Conservation (phyloP, 768 basidiomycete species). For the Suillus tomentosus region DNA sequence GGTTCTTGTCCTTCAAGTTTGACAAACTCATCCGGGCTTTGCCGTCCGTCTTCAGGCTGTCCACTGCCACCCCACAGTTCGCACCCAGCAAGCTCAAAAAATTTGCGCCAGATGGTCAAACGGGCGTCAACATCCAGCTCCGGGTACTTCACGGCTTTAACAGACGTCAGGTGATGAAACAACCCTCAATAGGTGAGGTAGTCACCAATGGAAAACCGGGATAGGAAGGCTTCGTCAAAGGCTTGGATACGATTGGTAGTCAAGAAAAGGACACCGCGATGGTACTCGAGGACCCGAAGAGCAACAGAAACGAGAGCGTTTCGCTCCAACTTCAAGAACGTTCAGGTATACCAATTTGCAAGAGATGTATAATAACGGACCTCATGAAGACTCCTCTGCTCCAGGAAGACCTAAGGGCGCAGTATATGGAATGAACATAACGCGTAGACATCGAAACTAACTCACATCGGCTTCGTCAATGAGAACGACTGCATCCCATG, state of each 20-base stretch:
- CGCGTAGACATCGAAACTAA: not conserved
- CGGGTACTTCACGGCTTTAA: conserved; percentile 27
- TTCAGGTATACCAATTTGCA: not conserved
- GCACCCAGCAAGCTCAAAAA: conserved; percentile 24
- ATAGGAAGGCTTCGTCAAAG: conserved; percentile 71
- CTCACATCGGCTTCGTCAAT: conserved; percentile 48
- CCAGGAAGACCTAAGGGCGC: conserved; percentile 65
- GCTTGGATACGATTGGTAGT: conserved; percentile 40
- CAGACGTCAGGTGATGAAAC: not conserved
- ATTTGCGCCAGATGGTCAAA: conserved; percentile 26
- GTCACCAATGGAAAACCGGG: conserved; percentile 58
- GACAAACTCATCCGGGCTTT: conserved; percentile 13
- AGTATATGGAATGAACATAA: not conserved
- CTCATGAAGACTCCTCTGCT: conserved; percentile 64
- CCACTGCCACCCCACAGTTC: conserved; percentile 13
- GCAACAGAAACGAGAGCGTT: conserved; percentile 78
- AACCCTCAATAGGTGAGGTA: not conserved
- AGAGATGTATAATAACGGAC: conserved; percentile 1
- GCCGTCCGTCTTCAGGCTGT: not conserved
- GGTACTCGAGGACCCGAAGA: conserved; percentile 61
- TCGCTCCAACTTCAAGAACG: conserved; percentile 42
- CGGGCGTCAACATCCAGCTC: conserved; percentile 28
- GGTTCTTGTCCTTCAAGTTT: conserved; percentile 14
- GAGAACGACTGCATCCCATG: conserved; percentile 61
- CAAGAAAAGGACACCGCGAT: conserved; percentile 60